phyloP scores from a whole-genome alignment of 306 rosid species.

The Fagus sylvatica region DNA sequence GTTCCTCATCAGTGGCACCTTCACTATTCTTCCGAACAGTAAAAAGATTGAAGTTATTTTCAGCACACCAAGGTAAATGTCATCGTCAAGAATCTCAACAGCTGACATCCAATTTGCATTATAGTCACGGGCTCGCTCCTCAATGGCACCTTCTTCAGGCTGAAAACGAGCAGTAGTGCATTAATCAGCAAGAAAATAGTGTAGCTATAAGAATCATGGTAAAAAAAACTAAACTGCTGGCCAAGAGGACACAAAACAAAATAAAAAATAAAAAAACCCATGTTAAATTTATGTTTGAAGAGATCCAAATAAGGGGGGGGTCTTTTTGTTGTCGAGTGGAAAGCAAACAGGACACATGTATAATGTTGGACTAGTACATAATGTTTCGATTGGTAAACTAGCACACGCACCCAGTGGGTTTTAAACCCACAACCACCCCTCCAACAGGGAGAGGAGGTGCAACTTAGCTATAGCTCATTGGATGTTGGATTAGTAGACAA shows the following conservation, averaged over 20 bases:
- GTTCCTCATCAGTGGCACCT: conserved; percentile 92
- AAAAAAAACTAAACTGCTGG: not conserved
- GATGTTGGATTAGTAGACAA: not conserved
- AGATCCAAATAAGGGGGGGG: not conserved
- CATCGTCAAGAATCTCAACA: conserved; percentile 96
- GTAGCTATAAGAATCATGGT: not conserved
- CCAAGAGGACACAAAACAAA: not conserved
- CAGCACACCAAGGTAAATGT: conserved; percentile 87
- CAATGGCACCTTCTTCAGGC: conserved; percentile 99
- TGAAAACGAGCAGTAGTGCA: conserved; percentile 17
- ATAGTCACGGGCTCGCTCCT: conserved; percentile 97
- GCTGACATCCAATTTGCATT: conserved; percentile 97
- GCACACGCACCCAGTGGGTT: not conserved
- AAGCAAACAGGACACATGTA: not conserved
- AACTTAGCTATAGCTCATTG: not conserved
- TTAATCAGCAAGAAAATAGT: not conserved
- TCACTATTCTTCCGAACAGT: conserved; percentile 71
- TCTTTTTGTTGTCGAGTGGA: not conserved
- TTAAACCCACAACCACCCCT: not conserved
- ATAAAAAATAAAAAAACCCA: not conserved
- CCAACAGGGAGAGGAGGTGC: too few species aligned
- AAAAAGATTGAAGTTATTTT: conserved; percentile 63
- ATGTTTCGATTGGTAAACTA: too few species aligned
- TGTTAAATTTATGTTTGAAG: not conserved
- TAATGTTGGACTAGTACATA: not conserved